These are phyloP conservation scores for Kwoniella europaea DNA, from an alignment of 768 basidiomycete genomes.

Conservation along the genomic window DNA sequence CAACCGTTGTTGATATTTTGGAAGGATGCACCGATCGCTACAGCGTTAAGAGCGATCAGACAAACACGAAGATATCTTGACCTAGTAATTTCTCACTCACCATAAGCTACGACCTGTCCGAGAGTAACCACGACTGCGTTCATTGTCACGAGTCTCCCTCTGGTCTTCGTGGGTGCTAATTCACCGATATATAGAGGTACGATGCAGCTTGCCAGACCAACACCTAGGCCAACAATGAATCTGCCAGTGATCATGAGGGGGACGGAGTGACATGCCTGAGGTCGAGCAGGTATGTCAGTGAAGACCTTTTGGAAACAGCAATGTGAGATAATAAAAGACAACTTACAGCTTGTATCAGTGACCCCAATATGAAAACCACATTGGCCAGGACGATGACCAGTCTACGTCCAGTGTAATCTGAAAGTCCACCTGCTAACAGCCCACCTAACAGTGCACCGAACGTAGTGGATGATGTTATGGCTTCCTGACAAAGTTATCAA, in stretches of 20 bases:
- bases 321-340: too few relatives aligned
- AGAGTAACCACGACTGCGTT: conserved; percentile 83
- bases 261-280: conserved; percentile 62
- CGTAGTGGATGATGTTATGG: conserved; percentile 79
- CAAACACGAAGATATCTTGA: background rate
- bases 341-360: conserved; percentile 69
- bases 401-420: conserved; percentile 73
- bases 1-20: conserved; percentile 67
- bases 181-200: conserved; percentile 85
- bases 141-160: conserved; percentile 78
- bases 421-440: conserved; percentile 70
- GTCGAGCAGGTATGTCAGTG: background rate
- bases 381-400: conserved; percentile 71
- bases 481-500: conserved; percentile 63
- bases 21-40: conserved; percentile 57
- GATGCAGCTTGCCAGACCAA: conserved; percentile 76
- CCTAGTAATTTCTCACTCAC: conserved; percentile 61
- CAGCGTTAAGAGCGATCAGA: background rate
- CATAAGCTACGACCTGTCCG: conserved; percentile 75
- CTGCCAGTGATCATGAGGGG: conserved; percentile 76
- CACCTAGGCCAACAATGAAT: conserved; percentile 74
- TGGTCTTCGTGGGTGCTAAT: conserved; percentile 63
- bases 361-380: conserved; percentile 74
- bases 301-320: background rate
- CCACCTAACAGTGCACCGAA: conserved; percentile 78